phyloP scores from a whole-genome alignment of 2,329 filamentous ascomycete genomes.

The Rhytidhysteron rufulum region DNA sequence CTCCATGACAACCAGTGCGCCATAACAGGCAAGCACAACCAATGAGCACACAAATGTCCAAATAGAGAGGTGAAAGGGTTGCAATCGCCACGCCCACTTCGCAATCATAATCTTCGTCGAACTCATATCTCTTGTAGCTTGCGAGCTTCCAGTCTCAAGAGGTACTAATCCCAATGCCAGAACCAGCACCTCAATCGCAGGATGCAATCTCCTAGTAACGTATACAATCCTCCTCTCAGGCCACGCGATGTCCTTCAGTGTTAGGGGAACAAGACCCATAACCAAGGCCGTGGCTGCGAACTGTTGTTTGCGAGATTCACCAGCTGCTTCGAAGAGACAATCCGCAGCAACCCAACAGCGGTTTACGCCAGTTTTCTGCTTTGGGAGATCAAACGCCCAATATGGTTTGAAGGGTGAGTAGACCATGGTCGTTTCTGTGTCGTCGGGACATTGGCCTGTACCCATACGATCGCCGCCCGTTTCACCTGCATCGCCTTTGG shows the following conservation, averaged over 20 bases:
- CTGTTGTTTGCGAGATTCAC: conserved; percentile 30
- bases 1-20: conserved; percentile 20
- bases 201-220: conserved; percentile 13
- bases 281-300: conserved; percentile 27
- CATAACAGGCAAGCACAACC: conserved; percentile 12
- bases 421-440: too few species aligned
- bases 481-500: too few species aligned
- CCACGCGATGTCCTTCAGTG: conserved; percentile 31
- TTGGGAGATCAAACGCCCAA: conserved; percentile 7
- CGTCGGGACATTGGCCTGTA: too few species aligned
- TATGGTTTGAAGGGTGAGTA: conserved; percentile 20
- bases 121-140: conserved; percentile 5
- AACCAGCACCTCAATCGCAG: conserved; percentile 18
- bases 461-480: too few species aligned
- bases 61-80: background rate
- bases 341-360: conserved; percentile 28
- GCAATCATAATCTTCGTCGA: conserved; percentile 6
- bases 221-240: conserved; percentile 21
- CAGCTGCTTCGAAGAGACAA: conserved; percentile 20
- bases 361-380: too few species aligned
- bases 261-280: conserved; percentile 31
- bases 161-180: conserved; percentile 21
- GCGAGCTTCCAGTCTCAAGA: conserved; percentile 5
- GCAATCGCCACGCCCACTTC: conserved; percentile 6
- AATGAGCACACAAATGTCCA: conserved; percentile 1